A percentile compares a stretch with the other conserved stretches of the same genome.
Conservation (phyloP, 805 yeast genomes). For the Saccharomycopsis sp. region DNA sequence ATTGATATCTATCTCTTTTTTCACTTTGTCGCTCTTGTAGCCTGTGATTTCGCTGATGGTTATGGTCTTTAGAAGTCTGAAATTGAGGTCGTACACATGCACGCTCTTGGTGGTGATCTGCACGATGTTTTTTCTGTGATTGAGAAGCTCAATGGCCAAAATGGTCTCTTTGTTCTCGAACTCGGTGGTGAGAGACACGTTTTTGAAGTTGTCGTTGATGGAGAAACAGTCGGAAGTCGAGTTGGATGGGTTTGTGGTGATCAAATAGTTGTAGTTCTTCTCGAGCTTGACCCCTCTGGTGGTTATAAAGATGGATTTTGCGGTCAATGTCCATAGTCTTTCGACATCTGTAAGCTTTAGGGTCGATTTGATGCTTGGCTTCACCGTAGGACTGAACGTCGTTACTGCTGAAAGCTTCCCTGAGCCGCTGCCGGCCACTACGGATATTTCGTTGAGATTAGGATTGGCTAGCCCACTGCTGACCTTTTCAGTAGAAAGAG, state of each 20-base stretch:
- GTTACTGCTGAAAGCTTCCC: conserved; percentile 48
- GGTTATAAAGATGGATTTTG: conserved; percentile 10
- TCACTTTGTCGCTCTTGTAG: conserved; percentile 9
- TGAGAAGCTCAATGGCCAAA: conserved; percentile 41
- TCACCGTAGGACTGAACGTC: conserved; percentile 58
- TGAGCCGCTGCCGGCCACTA: conserved; percentile 66
- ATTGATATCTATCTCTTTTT: conserved; percentile 18
- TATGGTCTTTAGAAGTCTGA: conserved; percentile 31
- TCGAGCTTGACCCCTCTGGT: conserved; percentile 27
- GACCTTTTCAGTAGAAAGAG: conserved; percentile 44
- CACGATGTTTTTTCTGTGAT: conserved; percentile 49
- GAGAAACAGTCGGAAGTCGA: conserved; percentile 63
- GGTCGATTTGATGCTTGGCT: conserved; percentile 61
- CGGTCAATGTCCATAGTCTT: conserved; percentile 61
- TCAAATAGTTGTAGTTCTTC: conserved; percentile 47
- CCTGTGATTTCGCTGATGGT: conserved; percentile 13
- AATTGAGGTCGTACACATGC: conserved; percentile 53
- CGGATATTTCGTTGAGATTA: conserved; percentile 54
- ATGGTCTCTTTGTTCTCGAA: conserved; percentile 15
- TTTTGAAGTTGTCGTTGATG: conserved; percentile 35
- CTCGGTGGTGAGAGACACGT: conserved; percentile 12
- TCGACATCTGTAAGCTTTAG: conserved; percentile 66
- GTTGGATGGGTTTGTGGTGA: conserved; percentile 63
- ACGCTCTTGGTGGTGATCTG: conserved; percentile 69
- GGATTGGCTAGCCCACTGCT: conserved; percentile 65